Conservation (phyloP, 768 basidiomycete species). For the Calocybe indica region DNA sequence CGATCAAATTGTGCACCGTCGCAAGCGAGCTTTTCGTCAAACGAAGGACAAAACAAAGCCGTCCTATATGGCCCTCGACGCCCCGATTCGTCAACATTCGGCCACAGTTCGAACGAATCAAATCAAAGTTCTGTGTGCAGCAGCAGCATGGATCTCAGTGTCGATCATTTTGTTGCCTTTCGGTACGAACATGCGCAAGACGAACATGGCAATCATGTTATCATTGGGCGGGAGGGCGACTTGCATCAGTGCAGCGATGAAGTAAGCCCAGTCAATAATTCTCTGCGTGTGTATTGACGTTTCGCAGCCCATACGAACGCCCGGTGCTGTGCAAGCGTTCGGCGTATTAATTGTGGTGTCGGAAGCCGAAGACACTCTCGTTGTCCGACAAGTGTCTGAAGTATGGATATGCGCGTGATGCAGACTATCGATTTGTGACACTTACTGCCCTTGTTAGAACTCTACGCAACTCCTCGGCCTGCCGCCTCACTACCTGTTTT, state of each 20-base stretch:
- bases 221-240: conserved; percentile 64
- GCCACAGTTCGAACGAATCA: conserved; percentile 1
- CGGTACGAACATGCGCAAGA: conserved; percentile 62
- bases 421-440: neutral
- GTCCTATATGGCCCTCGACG: too few relatives aligned
- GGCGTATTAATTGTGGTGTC: conserved; percentile 75
- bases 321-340: conserved; percentile 78
- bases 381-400: conserved; percentile 78
- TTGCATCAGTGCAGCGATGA: conserved; percentile 73
- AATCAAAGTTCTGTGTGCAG: conserved; percentile 9
- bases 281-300: neutral
- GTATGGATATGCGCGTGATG: conserved; percentile 27
- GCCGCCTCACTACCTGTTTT: conserved; percentile 65
- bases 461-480: conserved; percentile 69
- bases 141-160: conserved; percentile 9
- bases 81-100: too few relatives aligned
- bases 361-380: conserved; percentile 47
- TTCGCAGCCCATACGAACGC: conserved; percentile 67
- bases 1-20: too few relatives aligned
- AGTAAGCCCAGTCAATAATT: conserved; percentile 23
- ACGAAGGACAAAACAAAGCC: too few relatives aligned
- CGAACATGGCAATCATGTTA: conserved; percentile 62
- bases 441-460: conserved; percentile 39
- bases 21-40: too few relatives aligned
- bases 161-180: conserved; percentile 42